phyloP scores from a whole-genome alignment of 2,329 filamentous ascomycete genomes.

The Nigrospora sphaerica region DNA sequence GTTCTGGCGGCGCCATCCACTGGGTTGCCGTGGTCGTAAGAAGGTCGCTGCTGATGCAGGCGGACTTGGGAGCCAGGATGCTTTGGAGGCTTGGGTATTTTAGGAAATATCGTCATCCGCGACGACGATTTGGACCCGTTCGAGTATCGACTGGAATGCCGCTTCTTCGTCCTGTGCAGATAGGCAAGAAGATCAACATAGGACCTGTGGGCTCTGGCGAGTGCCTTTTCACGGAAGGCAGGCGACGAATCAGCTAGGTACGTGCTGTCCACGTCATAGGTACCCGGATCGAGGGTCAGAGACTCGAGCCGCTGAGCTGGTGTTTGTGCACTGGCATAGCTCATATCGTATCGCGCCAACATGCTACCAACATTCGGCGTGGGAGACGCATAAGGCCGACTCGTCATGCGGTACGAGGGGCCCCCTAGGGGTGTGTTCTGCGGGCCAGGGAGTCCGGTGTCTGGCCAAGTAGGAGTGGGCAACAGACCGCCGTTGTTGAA shows the following conservation, averaged over 20 bases:
- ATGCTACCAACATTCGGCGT: slow-evolving; percentile 12
- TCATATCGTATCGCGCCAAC: slow-evolving; percentile 9
- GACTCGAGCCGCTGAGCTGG: slow-evolving; percentile 23
- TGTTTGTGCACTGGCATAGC: slow-evolving; percentile 13
- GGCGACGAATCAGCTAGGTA: slow-evolving; percentile 19
- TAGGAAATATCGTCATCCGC: slow-evolving; percentile 49
- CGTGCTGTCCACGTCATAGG: slow-evolving; percentile 11
- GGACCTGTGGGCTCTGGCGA: slow-evolving; percentile 63
- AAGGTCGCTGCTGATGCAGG: slow-evolving; percentile 9
- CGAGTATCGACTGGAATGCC: slow-evolving; percentile 29
- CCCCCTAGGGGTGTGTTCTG: slow-evolving; percentile 23
- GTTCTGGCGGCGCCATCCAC: slow-evolving; percentile 7
- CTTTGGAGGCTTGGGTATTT: slow-evolving; percentile 31
- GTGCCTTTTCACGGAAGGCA: slow-evolving; percentile 58
- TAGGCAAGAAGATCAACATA: slow-evolving; percentile 65
- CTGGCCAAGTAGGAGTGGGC: slow-evolving; percentile 29
- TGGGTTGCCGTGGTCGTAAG: slow-evolving; percentile 7
- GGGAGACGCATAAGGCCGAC: slow-evolving; percentile 8
- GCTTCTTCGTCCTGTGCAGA: slow-evolving; percentile 52
- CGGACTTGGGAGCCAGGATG: slow-evolving; percentile 8
- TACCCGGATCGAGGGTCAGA: slow-evolving; percentile 20
- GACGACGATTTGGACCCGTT: slow-evolving; percentile 30
- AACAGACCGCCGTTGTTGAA: slow-evolving; percentile 32
- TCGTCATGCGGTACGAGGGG: slow-evolving; percentile 25
- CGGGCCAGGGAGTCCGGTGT: slow-evolving; percentile 23